These are phyloP conservation scores for Peronospora destructor DNA, from an alignment of 352 stramenopile genomes.

Conservation along the genomic window DNA sequence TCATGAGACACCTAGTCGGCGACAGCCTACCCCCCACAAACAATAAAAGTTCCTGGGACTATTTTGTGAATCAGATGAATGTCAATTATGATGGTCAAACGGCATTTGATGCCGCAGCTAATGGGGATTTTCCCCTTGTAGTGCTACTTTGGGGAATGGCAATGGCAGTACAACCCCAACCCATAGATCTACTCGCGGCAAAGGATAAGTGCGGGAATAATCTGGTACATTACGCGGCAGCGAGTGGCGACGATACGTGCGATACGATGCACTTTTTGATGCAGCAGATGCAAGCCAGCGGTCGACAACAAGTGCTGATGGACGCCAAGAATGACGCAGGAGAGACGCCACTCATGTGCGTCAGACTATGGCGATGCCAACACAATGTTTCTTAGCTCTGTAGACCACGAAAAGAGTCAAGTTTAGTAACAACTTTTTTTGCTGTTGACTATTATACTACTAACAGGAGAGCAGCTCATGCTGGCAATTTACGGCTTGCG, in stretches of 20 bases:
- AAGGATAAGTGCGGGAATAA: slow-evolving; percentile 46
- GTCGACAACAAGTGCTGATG: slow-evolving; percentile 30
- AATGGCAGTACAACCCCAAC: slow-evolving; percentile 49
- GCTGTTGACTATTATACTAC: neutral
- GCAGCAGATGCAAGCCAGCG: slow-evolving; percentile 49
- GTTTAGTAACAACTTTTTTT: slow-evolving; percentile 10
- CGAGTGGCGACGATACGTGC: slow-evolving; percentile 33
- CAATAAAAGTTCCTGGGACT: too few relatives aligned
- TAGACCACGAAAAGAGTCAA: neutral
- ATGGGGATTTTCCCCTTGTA: slow-evolving; percentile 80
- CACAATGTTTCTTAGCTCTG: neutral
- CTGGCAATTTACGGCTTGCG: slow-evolving; percentile 55
- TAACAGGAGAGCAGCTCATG: slow-evolving; percentile 55
- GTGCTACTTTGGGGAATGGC: slow-evolving; percentile 83
- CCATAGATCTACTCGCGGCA: slow-evolving; percentile 42
- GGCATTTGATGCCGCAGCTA: slow-evolving; percentile 62
- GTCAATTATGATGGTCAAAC: slow-evolving; percentile 70
- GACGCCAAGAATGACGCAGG: slow-evolving; percentile 47
- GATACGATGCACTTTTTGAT: slow-evolving; percentile 79
- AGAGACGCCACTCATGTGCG: slow-evolving; percentile 74
- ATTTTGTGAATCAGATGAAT: slow-evolving; percentile 38
- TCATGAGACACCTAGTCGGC: too few relatives aligned
- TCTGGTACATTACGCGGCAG: slow-evolving; percentile 59
- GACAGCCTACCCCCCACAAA: too few relatives aligned
- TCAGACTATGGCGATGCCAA: neutral